phyloP scores from a whole-genome alignment of 805 yeast genomes.

The Sugiyamaella qingdaonensis region DNA sequence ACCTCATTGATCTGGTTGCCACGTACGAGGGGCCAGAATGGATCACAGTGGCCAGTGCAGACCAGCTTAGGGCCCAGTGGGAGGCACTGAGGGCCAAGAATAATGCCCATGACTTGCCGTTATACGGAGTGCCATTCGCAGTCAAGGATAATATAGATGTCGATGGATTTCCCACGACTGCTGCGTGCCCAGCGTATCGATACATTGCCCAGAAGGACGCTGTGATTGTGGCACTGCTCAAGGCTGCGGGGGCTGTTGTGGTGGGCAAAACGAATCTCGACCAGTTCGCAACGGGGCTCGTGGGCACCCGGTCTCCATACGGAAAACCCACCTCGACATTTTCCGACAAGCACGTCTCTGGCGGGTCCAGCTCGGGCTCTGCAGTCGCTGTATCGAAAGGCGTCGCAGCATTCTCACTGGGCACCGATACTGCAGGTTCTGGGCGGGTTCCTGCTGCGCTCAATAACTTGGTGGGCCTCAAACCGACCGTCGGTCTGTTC shows the following conservation, averaged over 20 bases:
- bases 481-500: slow-evolving; percentile 86
- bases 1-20: slow-evolving; percentile 39
- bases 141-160: slow-evolving; percentile 94
- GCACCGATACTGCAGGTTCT: slow-evolving; percentile 98
- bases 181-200: slow-evolving; percentile 86
- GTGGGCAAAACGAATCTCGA: slow-evolving; percentile 94
- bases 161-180: slow-evolving; percentile 77
- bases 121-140: slow-evolving; percentile 94
- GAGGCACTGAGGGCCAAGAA: slow-evolving; percentile 40
- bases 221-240: slow-evolving; percentile 64
- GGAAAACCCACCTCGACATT: slow-evolving; percentile 85
- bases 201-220: slow-evolving; percentile 71
- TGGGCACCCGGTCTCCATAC: slow-evolving; percentile 92
- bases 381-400: slow-evolving; percentile 89
- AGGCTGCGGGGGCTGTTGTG: slow-evolving; percentile 87
- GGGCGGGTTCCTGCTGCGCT: slow-evolving; percentile 97
- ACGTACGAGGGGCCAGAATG: slow-evolving; percentile 74
- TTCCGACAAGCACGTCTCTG: slow-evolving; percentile 72
- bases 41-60: slow-evolving; percentile 71
- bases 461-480: slow-evolving; percentile 86
- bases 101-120: slow-evolving; percentile 38
- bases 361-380: slow-evolving; percentile 97
- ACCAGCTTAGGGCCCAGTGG: slow-evolving; percentile 74
- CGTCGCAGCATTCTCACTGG: slow-evolving; percentile 79
- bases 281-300: slow-evolving; percentile 96